A percentile compares a stretch with the other conserved stretches of the same genome.
Evolutionary conservation across 768 basidiomycete genomes (phyloP).

Genomic region (Russula earlei): DNA sequence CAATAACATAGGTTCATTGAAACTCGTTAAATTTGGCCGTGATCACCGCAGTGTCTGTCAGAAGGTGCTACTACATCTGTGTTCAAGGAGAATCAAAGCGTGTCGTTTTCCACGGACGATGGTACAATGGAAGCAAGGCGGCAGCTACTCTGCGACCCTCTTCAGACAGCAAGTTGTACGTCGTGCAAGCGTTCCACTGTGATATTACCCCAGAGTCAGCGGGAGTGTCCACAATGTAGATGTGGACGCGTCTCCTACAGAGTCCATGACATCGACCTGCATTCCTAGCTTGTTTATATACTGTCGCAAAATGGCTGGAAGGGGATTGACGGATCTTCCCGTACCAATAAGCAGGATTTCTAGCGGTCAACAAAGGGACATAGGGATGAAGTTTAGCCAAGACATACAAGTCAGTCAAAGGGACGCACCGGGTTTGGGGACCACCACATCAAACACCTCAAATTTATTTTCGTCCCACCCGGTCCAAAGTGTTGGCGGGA

Average conservation of each 20-base stretch:
- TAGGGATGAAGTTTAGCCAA: background rate
- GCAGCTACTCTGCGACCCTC: constrained; percentile 91
- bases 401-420: background rate
- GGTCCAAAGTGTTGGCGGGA: constrained; percentile 50
- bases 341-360: constrained; percentile 91
- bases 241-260: constrained; percentile 33
- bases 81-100: background rate
- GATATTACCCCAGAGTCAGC: background rate
- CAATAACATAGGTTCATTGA: background rate
- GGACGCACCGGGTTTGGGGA: constrained; percentile 75
- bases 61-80: background rate
- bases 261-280: constrained; percentile 84
- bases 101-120: constrained; percentile 40
- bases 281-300: constrained; percentile 72
- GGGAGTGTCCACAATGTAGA: background rate
- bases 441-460: constrained; percentile 68
- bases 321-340: constrained; percentile 57
- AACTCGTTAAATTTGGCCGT: background rate
- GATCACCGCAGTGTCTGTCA: background rate
- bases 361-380: constrained; percentile 24
- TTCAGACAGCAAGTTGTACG: constrained; percentile 88
- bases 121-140: constrained; percentile 65
- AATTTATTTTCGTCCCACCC: constrained; percentile 72
- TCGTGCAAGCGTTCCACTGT: constrained; percentile 88
- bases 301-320: constrained; percentile 55